Evolutionary conservation across 148 eudicot genomes (phyloP), one percentile per base, ranked within the genome.

Genomic region (Persicaria tinctoria): DNA sequence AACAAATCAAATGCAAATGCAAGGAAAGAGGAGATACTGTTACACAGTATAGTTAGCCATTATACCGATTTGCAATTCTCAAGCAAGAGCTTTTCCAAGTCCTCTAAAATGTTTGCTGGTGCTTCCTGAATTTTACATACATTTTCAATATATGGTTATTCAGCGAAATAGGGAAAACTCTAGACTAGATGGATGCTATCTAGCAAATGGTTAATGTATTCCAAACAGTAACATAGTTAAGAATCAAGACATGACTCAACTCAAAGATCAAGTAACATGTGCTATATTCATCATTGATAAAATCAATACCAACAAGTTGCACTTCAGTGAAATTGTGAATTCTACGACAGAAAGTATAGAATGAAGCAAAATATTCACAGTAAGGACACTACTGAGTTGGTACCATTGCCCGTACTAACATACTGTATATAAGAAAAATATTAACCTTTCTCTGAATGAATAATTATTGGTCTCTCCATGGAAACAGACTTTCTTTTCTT

Each of bases 1-100:
- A 12, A 32, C 20, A 73, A 18, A 38, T 8, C 60, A 51, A 73
- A 13, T 66, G 8, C 44, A 41, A 13, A 66, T 32, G 3, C 8
- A 53, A 27, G 16, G 10, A 54, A 72, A 57, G 32, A 82, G 47
- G 38, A 72, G 66, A 27, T 23, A 9, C 57, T 59, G 13, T 49
- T 10, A 46, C 45, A 74, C 13, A 12, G 46, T 56, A 12, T 5
- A 46, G 23, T n/a, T 6, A 74, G 54, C 44, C 70, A 77, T 55
- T 27, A 5, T 87, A 94, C 98, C 98, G 80, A 80, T 90, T 91
- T 93, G 80, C 88, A 88, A 78, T 89, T 91, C 77, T 73, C 84
- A 73, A 94, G 89, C 78, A 94, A 84, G 78, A 94, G 90, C 66
- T 79, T 83, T 84, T 91, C 96, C 88, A 94, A 76, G 75, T 91